Evolutionary conservation across 2,329 filamentous ascomycete genomes (phyloP).

Genomic region (Colletotrichum viniferum): DNA sequence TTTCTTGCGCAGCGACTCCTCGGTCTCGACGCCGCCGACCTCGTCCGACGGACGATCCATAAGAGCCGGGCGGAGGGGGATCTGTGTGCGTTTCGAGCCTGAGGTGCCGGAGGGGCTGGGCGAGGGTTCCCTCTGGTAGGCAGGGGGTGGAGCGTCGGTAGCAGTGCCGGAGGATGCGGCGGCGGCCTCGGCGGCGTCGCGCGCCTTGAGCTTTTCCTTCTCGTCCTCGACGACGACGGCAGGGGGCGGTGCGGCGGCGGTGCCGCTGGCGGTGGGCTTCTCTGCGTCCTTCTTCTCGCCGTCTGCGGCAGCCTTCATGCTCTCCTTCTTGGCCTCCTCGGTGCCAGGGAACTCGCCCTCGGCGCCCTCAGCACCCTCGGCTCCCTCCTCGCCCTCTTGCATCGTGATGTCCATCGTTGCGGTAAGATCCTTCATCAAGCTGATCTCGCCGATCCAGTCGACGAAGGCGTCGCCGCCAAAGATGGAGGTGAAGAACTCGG

Average conservation of each 20-base stretch:
- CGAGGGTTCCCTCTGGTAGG: conserved; percentile 38
- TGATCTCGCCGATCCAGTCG: conserved; percentile 98
- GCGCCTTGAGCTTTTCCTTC: conserved; percentile 24
- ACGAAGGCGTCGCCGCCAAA: conserved; percentile 96
- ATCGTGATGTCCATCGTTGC: conserved; percentile 98
- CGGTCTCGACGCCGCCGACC: conserved; percentile 71
- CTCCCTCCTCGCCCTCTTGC: conserved; percentile 75
- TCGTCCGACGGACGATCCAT: conserved; percentile 83
- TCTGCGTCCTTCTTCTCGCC: conserved; percentile 30
- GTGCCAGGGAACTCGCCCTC: conserved; percentile 62
- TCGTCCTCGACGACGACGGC: conserved; percentile 46
- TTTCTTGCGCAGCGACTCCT: conserved; percentile 43
- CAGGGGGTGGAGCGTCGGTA: conserved; percentile 29
- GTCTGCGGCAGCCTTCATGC: conserved; percentile 47
- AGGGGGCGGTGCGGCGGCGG: conserved; percentile 33
- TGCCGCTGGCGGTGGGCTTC: conserved; percentile 29
- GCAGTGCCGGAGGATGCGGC: conserved; percentile 6
- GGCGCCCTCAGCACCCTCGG: conserved; percentile 52
- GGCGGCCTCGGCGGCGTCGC: conserved; percentile 21
- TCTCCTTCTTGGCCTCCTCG: conserved; percentile 61
- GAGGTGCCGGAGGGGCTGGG: conserved; percentile 41
- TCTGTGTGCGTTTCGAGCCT: conserved; percentile 46
- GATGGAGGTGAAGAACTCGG: conserved; percentile 98
- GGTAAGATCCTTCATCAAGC: conserved; percentile 96
- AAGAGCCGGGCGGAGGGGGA: conserved; percentile 83